These are phyloP conservation scores for Arachis hypogaea DNA, from an alignment of 306 rosid species.

Conservation along the genomic window DNA sequence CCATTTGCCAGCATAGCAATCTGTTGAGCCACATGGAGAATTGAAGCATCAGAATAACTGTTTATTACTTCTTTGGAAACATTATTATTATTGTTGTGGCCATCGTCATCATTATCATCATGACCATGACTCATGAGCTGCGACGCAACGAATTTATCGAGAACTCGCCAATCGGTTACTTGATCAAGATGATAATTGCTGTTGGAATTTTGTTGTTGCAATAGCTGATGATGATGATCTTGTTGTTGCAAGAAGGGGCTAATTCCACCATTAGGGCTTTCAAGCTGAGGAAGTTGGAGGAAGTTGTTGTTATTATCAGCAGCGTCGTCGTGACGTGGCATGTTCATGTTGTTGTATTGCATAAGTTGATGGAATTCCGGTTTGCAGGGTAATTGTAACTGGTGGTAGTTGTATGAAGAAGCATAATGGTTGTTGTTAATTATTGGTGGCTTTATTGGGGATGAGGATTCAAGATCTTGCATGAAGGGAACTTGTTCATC, in stretches of 20 bases:
- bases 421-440: conserved; percentile 48
- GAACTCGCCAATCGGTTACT: conserved; percentile 75
- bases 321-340: no score
- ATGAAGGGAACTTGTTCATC: conserved; percentile 66
- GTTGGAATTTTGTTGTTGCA: conserved; percentile 19
- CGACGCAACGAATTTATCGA: conserved; percentile 81
- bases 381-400: no score
- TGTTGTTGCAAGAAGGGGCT: not conserved
- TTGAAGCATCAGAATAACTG: conserved; percentile 47
- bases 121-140: conserved; percentile 67
- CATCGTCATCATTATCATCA: conserved; percentile 1
- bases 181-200: conserved; percentile 47
- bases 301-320: no score
- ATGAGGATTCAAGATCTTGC: conserved; percentile 51
- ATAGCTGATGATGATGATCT: not conserved
- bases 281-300: conserved; percentile 82
- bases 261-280: conserved; percentile 58
- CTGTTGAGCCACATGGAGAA: conserved; percentile 54
- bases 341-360: no score
- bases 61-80: conserved; percentile 44
- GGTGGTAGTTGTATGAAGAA: conserved; percentile 21
- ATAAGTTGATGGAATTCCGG: no score
- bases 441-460: conserved; percentile 40
- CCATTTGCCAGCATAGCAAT: conserved; percentile 48
- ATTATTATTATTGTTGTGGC: conserved; percentile 45